A percentile compares a stretch with the other conserved stretches of the same genome.
Evolutionary conservation across 2,329 filamentous ascomycete genomes (phyloP).

Genomic region (Diaporthe sp.): DNA sequence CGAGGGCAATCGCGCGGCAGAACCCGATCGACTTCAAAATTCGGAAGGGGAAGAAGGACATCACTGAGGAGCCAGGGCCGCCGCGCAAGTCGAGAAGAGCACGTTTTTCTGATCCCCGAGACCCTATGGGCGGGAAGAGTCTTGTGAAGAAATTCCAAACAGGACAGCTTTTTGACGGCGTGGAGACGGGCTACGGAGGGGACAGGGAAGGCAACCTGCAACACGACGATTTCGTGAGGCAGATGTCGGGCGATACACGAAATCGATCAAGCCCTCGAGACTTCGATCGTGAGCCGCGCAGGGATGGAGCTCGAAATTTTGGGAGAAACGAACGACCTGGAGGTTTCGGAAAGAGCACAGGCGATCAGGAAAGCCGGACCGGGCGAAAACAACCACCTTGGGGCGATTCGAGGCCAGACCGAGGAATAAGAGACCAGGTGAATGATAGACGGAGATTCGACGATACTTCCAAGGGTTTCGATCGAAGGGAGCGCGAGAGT

Average conservation of each 20-base stretch:
- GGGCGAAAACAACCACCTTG: neutral
- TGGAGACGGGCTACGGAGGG: conserved; percentile 37
- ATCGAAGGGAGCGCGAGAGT: neutral
- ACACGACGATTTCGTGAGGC: conserved; percentile 37
- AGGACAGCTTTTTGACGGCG: conserved; percentile 54
- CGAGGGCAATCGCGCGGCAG: conserved; percentile 43
- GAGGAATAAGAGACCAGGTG: neutral
- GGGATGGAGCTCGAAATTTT: neutral
- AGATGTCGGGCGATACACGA: conserved; percentile 31
- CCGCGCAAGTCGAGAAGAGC: conserved; percentile 31
- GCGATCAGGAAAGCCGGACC: neutral
- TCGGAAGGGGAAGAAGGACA: conserved; percentile 65
- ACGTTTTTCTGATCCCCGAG: conserved; percentile 65
- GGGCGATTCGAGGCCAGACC: neutral
- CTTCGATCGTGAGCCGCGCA: neutral
- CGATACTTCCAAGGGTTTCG: neutral
- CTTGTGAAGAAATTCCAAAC: conserved; percentile 68
- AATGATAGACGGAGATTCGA: neutral
- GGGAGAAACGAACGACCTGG: neutral
- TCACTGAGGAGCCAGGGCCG: conserved; percentile 56
- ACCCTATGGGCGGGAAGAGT: conserved; percentile 67
- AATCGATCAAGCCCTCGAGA: conserved; percentile 15
- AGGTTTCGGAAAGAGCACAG: neutral
- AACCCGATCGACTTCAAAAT: conserved; percentile 48
- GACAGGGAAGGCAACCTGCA: conserved; percentile 35